Conservation (phyloP, 352 stramenopile species). For the Chrysophaeum taylorii region DNA sequence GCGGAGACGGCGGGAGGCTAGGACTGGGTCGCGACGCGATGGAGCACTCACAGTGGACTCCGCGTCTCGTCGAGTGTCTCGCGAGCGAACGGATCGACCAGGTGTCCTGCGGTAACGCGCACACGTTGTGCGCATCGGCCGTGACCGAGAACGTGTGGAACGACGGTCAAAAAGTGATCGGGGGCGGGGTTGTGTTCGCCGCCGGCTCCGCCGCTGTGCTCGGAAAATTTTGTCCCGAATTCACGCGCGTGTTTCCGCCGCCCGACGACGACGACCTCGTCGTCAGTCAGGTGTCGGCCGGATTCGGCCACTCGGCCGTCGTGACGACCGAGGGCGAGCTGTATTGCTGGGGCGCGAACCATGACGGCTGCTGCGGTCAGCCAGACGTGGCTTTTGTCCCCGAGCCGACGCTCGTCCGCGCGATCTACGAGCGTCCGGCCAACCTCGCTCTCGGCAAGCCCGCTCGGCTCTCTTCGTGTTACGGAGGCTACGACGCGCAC, state of each 20-base stretch:
- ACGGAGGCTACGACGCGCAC: slow-evolving; percentile 67
- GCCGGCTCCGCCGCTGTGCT: slow-evolving; percentile 68
- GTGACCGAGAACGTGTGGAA: slow-evolving; percentile 45
- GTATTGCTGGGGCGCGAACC: slow-evolving; percentile 79
- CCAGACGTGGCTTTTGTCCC: slow-evolving; percentile 51
- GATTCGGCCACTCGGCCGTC: slow-evolving; percentile 37
- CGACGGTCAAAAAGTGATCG: slow-evolving; percentile 20
- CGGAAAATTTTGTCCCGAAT: slow-evolving; percentile 53
- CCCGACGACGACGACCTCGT: slow-evolving; percentile 30
- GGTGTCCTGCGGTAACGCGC: slow-evolving; percentile 72
- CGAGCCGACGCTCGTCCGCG: slow-evolving; percentile 57
- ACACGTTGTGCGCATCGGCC: slow-evolving; percentile 66
- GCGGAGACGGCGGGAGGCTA: slow-evolving; percentile 73
- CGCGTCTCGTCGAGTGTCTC: slow-evolving; percentile 66
- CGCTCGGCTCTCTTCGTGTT: slow-evolving; percentile 69
- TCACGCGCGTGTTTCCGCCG: slow-evolving; percentile 56
- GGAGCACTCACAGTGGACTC: slow-evolving; percentile 52
- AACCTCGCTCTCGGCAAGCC: slow-evolving; percentile 67
- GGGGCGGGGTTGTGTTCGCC: slow-evolving; percentile 68
- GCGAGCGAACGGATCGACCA: slow-evolving; percentile 46
- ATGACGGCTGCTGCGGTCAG: slow-evolving; percentile 72
- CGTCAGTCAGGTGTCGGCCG: slow-evolving; percentile 37
- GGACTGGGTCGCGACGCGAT: slow-evolving; percentile 61
- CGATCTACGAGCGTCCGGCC: slow-evolving; percentile 65
- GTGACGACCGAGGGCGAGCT: slow-evolving; percentile 58